phyloP scores from a whole-genome alignment of 148 eudicot genomes.

The Pharnaceum exiguum region DNA sequence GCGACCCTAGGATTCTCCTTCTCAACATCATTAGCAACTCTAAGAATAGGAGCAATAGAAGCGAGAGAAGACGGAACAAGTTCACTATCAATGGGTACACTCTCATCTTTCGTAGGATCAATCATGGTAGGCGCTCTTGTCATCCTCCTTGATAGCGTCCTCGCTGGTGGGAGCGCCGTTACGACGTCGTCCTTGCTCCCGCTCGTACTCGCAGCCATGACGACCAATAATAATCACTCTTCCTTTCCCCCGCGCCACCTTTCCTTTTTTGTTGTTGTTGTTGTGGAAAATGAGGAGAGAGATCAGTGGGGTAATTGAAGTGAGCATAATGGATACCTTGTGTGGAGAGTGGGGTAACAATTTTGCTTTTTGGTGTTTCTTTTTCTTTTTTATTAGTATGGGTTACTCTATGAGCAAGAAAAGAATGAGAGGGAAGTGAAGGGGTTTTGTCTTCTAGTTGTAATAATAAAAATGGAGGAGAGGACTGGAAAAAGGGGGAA shows the following conservation, averaged over 20 bases:
- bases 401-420: background rate
- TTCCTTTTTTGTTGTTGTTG: background rate
- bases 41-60: conserved; percentile 69
- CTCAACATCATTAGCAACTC: conserved; percentile 90
- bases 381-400: background rate
- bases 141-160: conserved; percentile 42
- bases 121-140: conserved; percentile 40
- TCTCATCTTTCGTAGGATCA: conserved; percentile 44
- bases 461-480: background rate
- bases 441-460: background rate
- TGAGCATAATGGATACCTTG: conserved; percentile 22
- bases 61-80: conserved; percentile 87
- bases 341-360: conserved; percentile 26
- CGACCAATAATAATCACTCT: background rate
- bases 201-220: conserved; percentile 46
- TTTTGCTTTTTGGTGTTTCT: background rate
- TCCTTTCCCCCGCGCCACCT: background rate
- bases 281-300: background rate
- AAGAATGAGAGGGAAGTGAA: background rate
- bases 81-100: conserved; percentile 65
- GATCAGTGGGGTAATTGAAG: background rate
- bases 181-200: conserved; percentile 34
- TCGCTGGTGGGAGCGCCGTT: conserved; percentile 24
- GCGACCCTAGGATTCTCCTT: conserved; percentile 78
- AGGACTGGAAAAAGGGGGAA: background rate